Conservation (phyloP, 164 flowering plant genomes). For the Nymphaea thermarum region DNA sequence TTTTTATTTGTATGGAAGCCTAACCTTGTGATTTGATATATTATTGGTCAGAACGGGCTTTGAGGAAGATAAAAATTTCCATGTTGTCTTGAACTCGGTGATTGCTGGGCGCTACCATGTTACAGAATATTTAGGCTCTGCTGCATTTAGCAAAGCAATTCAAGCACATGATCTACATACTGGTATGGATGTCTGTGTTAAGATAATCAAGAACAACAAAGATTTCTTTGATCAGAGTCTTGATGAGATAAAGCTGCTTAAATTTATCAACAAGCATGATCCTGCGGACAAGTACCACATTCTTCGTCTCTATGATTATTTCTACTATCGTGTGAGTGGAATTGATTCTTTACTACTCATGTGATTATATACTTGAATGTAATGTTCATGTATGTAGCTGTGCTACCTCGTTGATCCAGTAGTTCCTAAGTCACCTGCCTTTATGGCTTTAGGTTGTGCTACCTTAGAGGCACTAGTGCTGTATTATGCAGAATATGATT, state of each 20-base stretch:
- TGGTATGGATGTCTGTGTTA: slow-evolving; percentile 81
- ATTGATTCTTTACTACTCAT: background rate
- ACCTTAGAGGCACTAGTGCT: no score
- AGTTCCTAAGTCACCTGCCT: no score
- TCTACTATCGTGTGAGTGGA: slow-evolving; percentile 62
- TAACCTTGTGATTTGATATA: background rate
- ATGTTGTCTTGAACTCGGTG: slow-evolving; percentile 66
- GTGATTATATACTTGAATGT: background rate
- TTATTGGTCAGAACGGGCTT: slow-evolving; percentile 57
- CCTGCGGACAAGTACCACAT: slow-evolving; percentile 1
- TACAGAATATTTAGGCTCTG: slow-evolving; percentile 1
- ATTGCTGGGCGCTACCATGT: background rate
- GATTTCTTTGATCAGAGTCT: slow-evolving; percentile 31
- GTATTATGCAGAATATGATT: no score
- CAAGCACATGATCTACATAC: slow-evolving; percentile 86
- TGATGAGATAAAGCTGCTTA: slow-evolving; percentile 78
- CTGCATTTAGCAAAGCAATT: slow-evolving; percentile 51
- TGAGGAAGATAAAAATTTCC: slow-evolving; percentile 83
- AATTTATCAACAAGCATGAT: slow-evolving; percentile 72
- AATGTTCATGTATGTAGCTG: background rate
- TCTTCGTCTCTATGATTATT: slow-evolving; percentile 55
- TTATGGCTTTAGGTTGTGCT: no score
- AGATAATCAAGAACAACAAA: slow-evolving; percentile 80
- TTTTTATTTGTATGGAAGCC: background rate
- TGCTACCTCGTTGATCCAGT: no score